Conservation (phyloP, 1,139 yeast genomes). For the Taphrina pruni region DNA sequence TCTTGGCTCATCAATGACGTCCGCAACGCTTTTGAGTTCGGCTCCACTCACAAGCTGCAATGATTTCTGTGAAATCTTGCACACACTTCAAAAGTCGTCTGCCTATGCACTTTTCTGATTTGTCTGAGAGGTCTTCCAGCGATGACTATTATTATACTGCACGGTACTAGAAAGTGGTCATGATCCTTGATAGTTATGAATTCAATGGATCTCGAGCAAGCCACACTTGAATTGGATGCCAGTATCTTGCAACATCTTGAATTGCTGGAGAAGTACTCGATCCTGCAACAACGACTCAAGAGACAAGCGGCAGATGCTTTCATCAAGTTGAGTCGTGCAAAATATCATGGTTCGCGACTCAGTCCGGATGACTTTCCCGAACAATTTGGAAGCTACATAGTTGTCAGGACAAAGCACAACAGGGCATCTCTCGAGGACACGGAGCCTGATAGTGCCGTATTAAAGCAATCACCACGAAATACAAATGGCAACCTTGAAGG, state of each 20-base stretch:
- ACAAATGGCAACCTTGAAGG: too few species aligned
- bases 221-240: neutral
- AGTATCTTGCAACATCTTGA: neutral
- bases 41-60: neutral
- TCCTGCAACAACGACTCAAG: conserved; percentile 3
- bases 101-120: too few species aligned
- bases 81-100: too few species aligned
- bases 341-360: conserved; percentile 11
- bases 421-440: too few species aligned
- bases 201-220: neutral
- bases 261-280: conserved; percentile 2
- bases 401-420: neutral
- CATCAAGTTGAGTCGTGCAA: conserved; percentile 13
- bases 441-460: too few species aligned
- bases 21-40: neutral
- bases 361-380: conserved; percentile 7
- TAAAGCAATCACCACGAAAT: too few species aligned
- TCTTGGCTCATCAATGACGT: too few species aligned
- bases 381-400: neutral
- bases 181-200: neutral
- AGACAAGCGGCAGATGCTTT: neutral
- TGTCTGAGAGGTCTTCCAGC: too few species aligned
- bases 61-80: too few species aligned
- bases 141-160: too few species aligned
- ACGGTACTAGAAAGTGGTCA: neutral